These are phyloP conservation scores for Epithele typhae DNA, from an alignment of 768 basidiomycete genomes.

Conservation along the genomic window DNA sequence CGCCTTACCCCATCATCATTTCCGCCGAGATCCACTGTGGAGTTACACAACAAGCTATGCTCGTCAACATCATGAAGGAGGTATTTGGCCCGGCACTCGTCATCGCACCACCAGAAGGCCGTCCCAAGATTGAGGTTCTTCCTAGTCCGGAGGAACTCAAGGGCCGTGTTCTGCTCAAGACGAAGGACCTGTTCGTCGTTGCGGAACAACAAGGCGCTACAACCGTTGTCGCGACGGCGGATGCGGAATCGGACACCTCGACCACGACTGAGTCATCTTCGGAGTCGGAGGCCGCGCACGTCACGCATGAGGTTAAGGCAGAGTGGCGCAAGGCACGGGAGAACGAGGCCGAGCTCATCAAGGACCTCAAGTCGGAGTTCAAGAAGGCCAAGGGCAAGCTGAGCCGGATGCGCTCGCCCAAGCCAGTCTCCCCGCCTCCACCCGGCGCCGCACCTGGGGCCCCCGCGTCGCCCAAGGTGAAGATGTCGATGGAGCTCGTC, in stretches of 20 bases:
- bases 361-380: slow-evolving; percentile 37
- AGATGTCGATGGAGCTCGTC: slow-evolving; percentile 73
- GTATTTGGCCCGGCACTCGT: slow-evolving; percentile 56
- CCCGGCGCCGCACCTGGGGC: neutral
- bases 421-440: neutral
- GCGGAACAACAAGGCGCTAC: slow-evolving; percentile 31
- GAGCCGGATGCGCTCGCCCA: slow-evolving; percentile 28
- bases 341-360: slow-evolving; percentile 30
- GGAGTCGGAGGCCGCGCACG: slow-evolving; percentile 19
- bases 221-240: slow-evolving; percentile 28
- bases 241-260: slow-evolving; percentile 38
- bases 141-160: slow-evolving; percentile 86
- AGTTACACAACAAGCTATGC: slow-evolving; percentile 70
- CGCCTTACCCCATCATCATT: slow-evolving; percentile 89
- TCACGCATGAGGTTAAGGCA: slow-evolving; percentile 21
- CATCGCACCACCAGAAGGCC: slow-evolving; percentile 42
- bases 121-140: slow-evolving; percentile 44
- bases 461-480: slow-evolving; percentile 36
- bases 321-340: slow-evolving; percentile 28
- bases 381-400: slow-evolving; percentile 38
- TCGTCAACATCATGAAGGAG: slow-evolving; percentile 70
- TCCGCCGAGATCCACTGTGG: slow-evolving; percentile 91
- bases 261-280: slow-evolving; percentile 34
- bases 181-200: slow-evolving; percentile 70
- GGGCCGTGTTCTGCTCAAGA: slow-evolving; percentile 79